These are phyloP conservation scores for Theileria orientalis DNA, from an alignment of 169 alveolate species.

Conservation along the genomic window DNA sequence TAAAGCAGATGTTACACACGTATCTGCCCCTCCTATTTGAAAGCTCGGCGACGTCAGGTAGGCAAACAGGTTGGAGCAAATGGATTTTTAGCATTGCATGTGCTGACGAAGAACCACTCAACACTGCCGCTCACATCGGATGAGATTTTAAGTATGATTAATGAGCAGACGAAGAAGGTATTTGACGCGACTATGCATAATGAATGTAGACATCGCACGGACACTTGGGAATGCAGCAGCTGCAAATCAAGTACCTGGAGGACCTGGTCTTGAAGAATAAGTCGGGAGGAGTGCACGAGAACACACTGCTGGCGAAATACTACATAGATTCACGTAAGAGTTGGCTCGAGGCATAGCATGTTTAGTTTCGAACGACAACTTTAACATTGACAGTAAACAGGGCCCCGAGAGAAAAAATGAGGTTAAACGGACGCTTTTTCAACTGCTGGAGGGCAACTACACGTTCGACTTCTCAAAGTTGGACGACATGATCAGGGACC, in stretches of 20 bases:
- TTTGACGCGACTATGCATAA: neutral
- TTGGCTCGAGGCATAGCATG: neutral
- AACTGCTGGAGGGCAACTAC: conserved; percentile 48
- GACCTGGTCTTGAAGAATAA: conserved; percentile 49
- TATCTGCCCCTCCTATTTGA: conserved; percentile 53
- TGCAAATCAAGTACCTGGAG: conserved; percentile 58
- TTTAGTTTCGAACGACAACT: conserved; percentile 19
- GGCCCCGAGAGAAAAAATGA: neutral
- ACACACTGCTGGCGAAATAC: conserved; percentile 54
- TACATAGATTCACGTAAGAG: conserved; percentile 53
- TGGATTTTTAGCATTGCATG: conserved; percentile 34
- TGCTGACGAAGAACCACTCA: conserved; percentile 59
- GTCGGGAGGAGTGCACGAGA: conserved; percentile 49
- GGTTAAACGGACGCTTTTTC: conserved; percentile 16
- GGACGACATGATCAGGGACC: conserved; percentile 19
- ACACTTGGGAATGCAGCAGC: conserved; percentile 13
- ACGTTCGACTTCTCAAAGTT: conserved; percentile 40
- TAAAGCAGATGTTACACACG: conserved; percentile 26
- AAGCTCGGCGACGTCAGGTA: conserved; percentile 58
- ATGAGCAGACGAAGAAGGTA: conserved; percentile 32
- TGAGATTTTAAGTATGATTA: conserved; percentile 49
- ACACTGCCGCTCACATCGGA: conserved; percentile 49
- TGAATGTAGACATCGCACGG: neutral
- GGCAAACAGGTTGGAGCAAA: neutral
- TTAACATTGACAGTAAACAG: conserved; percentile 19